phyloP scores from a whole-genome alignment of 306 rosid genomes.

The Quercus glauca region DNA sequence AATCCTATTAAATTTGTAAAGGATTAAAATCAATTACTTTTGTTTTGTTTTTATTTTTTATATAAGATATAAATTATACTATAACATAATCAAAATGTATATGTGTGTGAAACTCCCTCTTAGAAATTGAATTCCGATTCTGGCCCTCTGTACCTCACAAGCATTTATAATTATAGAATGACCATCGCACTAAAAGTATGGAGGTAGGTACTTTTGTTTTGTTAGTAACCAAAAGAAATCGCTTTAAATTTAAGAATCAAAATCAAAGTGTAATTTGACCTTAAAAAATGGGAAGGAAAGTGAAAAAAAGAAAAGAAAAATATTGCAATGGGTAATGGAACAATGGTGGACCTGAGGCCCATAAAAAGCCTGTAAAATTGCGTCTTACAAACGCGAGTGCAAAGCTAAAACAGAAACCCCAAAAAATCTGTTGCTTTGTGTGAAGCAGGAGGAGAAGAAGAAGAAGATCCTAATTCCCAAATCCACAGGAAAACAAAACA shows the following conservation, averaged over 20 bases:
- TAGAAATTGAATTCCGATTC: accelerated
- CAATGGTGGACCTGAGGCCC: background rate
- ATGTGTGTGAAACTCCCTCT: accelerated
- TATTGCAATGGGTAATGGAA: background rate
- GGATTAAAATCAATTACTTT: too few species aligned
- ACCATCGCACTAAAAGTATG: accelerated
- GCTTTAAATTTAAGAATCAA: too few species aligned
- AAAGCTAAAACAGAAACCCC: background rate
- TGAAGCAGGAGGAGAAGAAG: background rate
- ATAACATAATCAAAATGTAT: accelerated
- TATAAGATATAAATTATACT: accelerated
- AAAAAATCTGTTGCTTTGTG: background rate
- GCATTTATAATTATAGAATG: accelerated
- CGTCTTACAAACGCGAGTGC: background rate
- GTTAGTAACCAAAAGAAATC: too few species aligned
- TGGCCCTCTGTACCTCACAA: accelerated
- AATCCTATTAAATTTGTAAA: too few species aligned
- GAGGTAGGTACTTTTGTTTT: too few species aligned
- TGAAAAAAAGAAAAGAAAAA: background rate
- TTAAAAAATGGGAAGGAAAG: too few species aligned
- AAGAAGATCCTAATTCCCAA: background rate
- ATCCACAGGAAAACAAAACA: background rate
- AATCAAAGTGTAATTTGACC: too few species aligned
- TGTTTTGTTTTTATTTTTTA: too few species aligned
- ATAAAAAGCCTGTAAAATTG: background rate